Evolutionary conservation across 1,139 yeast species (phyloP), one percentile per base, ranked within the genome.

Genomic region (Yamadazyma sp.): DNA sequence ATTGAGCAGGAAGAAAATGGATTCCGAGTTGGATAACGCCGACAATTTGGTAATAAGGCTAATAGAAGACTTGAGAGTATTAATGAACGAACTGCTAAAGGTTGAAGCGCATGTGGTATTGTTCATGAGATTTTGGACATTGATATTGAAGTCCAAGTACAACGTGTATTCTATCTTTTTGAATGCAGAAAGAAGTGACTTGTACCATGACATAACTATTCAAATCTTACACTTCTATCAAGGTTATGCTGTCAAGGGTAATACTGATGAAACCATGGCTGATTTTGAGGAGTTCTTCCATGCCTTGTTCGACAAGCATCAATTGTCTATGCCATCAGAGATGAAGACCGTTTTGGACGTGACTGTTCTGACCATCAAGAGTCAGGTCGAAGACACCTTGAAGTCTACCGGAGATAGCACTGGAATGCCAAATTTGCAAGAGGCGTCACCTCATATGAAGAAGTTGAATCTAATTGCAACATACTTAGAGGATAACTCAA

Each of bases 71-170:
- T 39, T 67, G 3, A 57, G 62, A 1, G 38, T 50, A 1, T 37
- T 69, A 12, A 57, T 52, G 24, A 39, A 42, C 4, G 34, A 48
- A 6, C 60, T 60, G 58, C 38, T 48, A 16, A 57, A 57, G 33
- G 47, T 1, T 33, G 48, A 6, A 33, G 43, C 6, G 40, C 52
- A 13, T 52, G 56, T 31, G 40, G 44, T 24, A 1, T 48, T 53
- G 1, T 69, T 66, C 42, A 41, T 70, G 31, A 44, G 47, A 14
- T 40, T 66, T 2, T 69, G 73, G 72, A 54, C 53, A 35, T 39
- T 52, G 4, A 45, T 68, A 13, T 44, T 63, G 14, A 40, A 40
- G 8, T 32, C 32, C 2, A 13, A n/a, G 2, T 27, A 35, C 43
- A 28, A 18, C 53, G 50, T 36, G 5, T 32, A 23, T 31, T 21